Evolutionary conservation across 108 stramenopile species (phyloP).

Genomic region (Conticribra guillardii): DNA sequence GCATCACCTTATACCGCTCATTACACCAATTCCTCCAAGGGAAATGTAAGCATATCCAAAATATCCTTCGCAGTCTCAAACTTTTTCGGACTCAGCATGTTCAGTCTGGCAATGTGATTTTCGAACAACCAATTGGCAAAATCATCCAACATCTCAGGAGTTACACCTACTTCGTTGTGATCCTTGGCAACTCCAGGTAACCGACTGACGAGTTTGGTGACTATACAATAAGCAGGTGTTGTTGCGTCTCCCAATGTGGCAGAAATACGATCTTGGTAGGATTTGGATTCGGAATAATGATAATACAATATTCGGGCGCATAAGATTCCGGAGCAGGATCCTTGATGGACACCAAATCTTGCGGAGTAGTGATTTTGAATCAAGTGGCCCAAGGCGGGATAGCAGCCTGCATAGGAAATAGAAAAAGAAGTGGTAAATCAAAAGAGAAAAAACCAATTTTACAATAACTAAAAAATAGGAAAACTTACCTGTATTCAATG

Average conservation of each 20-base stretch:
- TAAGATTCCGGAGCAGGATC: conserved; percentile 39
- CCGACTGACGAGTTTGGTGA: conserved; percentile 18
- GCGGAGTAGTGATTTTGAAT: conserved; percentile 49
- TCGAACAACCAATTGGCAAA: conserved; percentile 34
- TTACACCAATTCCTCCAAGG: conserved; percentile 32
- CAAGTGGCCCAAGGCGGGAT: conserved; percentile 39
- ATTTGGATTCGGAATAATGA: conserved; percentile 11
- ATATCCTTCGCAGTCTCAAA: conserved; percentile 34
- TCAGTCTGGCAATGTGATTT: conserved; percentile 16
- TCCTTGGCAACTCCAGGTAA: conserved; percentile 33
- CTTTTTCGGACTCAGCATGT: conserved; percentile 37
- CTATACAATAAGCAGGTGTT: conserved; percentile 20
- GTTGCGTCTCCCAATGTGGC: conserved; percentile 8
- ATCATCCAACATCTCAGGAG: conserved; percentile 24
- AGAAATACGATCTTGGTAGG: conserved; percentile 30
- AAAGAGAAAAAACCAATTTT: neutral
- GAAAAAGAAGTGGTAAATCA: neutral
- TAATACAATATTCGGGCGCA: conserved; percentile 37
- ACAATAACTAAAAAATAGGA: no score
- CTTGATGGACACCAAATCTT: conserved; percentile 39
- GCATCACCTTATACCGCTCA: neutral
- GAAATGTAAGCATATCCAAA: conserved; percentile 25
- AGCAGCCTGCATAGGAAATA: conserved; percentile 16
- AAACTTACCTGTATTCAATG: conserved; percentile 11
- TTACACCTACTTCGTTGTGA: conserved; percentile 27